Conservation (phyloP, 2,329 filamentous ascomycete species). For the Penicillium sumatraense region DNA sequence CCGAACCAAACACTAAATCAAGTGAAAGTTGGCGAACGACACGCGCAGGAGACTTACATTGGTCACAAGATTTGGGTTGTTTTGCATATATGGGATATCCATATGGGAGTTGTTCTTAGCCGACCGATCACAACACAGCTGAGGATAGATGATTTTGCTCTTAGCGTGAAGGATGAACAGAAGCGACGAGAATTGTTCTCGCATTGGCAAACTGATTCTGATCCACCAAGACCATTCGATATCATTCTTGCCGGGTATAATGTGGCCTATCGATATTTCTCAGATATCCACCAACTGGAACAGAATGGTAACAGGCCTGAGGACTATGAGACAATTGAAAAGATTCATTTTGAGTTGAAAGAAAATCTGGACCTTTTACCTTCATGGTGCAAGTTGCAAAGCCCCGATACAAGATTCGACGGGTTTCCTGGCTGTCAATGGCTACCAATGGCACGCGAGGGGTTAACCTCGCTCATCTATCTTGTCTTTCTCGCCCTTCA, state of each 20-base stretch:
- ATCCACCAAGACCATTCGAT: constrained; percentile 12
- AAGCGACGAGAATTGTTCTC: constrained; percentile 9
- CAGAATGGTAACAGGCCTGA: constrained; percentile 1
- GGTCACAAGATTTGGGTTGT: constrained; percentile 21
- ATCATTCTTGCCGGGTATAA: constrained; percentile 13
- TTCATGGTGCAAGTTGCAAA: constrained; percentile 20
- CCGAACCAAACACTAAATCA: background rate
- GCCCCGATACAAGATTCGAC: constrained; percentile 21
- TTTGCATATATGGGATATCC: constrained; percentile 26
- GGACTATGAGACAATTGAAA: constrained; percentile 17
- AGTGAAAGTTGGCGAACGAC: too few species aligned
- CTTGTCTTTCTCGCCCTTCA: constrained; percentile 24
- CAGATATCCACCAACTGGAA: constrained; percentile 10
- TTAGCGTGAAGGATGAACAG: constrained; percentile 6
- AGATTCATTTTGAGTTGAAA: constrained; percentile 13
- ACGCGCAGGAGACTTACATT: background rate
- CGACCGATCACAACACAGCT: constrained; percentile 21
- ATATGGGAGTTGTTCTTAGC: constrained; percentile 27
- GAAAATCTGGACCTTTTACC: constrained; percentile 12
- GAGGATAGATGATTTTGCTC: constrained; percentile 13
- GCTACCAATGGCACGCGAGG: constrained; percentile 21
- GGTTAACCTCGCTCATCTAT: constrained; percentile 17
- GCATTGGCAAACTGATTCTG: constrained; percentile 13
- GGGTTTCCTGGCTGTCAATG: constrained; percentile 14
- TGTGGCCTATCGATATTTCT: constrained; percentile 15